phyloP scores from a whole-genome alignment of 768 basidiomycete genomes.

The Paxillus involutus region DNA sequence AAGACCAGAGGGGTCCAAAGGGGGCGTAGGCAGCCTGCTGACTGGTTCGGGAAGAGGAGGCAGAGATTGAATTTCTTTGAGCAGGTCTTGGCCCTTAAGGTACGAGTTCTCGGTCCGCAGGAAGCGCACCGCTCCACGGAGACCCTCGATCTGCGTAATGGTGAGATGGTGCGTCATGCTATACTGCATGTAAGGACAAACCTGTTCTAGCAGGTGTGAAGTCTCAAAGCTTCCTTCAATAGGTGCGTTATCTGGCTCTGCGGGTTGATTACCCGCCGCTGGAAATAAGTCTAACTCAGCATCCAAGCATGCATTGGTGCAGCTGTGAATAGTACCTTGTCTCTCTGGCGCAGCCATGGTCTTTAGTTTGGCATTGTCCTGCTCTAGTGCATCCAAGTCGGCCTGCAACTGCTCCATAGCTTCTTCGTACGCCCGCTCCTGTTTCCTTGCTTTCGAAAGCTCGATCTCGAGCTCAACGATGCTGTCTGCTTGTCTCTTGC shows the following conservation, averaged over 20 bases:
- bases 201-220: slow-evolving; percentile 86
- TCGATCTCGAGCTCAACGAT: slow-evolving; percentile 82
- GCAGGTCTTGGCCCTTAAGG: slow-evolving; percentile 89
- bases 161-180: slow-evolving; percentile 4
- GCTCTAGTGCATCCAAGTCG: slow-evolving; percentile 83
- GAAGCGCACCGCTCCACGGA: slow-evolving; percentile 90
- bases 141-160: slow-evolving; percentile 71
- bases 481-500: slow-evolving; percentile 86
- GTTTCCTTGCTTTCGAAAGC: slow-evolving; percentile 77
- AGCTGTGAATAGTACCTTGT: slow-evolving; percentile 50
- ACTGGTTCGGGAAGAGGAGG: slow-evolving; percentile 58
- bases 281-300: slow-evolving; percentile 2
- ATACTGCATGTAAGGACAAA: slow-evolving; percentile 26
- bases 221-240: slow-evolving; percentile 86
- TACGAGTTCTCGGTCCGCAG: slow-evolving; percentile 92
- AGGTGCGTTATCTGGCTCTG: slow-evolving; percentile 60
- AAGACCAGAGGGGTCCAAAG: slow-evolving; percentile 59
- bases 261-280: slow-evolving; percentile 49
- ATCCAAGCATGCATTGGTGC: not conserved
- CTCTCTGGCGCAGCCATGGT: slow-evolving; percentile 63
- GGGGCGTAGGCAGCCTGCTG: slow-evolving; percentile 58
- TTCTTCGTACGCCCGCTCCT: slow-evolving; percentile 88
- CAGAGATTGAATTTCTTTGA: slow-evolving; percentile 76
- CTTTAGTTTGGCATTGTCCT: slow-evolving; percentile 86
- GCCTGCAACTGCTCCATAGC: slow-evolving; percentile 91